Evolutionary conservation across 495 filamentous ascomycete genomes (phyloP).

Genomic region (Bryoglossum gracile): DNA sequence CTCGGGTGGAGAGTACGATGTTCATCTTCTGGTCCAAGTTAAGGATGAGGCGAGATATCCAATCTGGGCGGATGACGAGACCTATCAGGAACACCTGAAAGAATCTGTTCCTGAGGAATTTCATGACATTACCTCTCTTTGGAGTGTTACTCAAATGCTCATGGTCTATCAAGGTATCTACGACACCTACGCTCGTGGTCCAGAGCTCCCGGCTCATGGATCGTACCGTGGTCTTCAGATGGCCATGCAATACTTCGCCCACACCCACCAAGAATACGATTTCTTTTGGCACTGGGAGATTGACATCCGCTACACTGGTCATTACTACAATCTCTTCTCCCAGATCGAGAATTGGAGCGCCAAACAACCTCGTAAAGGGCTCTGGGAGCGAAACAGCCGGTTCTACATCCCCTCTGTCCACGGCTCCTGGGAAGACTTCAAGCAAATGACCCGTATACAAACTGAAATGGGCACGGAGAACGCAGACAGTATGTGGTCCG

Average conservation of each 20-base stretch:
- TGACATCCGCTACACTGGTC: conserved; percentile 93
- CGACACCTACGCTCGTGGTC: conserved; percentile 61
- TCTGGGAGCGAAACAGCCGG: conserved; percentile 89
- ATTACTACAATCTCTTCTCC: conserved; percentile 85
- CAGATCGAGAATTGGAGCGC: conserved; percentile 68
- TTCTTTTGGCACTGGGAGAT: conserved; percentile 99
- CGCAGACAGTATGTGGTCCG: conserved; percentile 64
- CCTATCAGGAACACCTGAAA: conserved; percentile 51
- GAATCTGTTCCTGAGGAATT: conserved; percentile 79
- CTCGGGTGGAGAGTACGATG: conserved; percentile 73
- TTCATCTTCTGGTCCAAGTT: conserved; percentile 74
- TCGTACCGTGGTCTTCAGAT: conserved; percentile 88
- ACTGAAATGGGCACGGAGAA: conserved; percentile 72
- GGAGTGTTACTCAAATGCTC: conserved; percentile 88
- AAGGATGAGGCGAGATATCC: conserved; percentile 53
- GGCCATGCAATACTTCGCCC: conserved; percentile 89
- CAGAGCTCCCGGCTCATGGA: conserved; percentile 71
- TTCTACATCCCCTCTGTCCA: conserved; percentile 90
- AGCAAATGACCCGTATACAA: conserved; percentile 84
- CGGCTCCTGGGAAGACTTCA: conserved; percentile 88
- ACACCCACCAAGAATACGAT: conserved; percentile 87
- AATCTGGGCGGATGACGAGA: conserved; percentile 55
- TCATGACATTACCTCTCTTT: conserved; percentile 77
- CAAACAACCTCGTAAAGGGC: conserved; percentile 76
- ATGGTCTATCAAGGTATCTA: conserved; percentile 76